A percentile compares a stretch with the other conserved stretches of the same genome.
These are phyloP conservation scores for Arctostaphylos glauca DNA, from an alignment of 148 eudicot species.

Conservation along the genomic window DNA sequence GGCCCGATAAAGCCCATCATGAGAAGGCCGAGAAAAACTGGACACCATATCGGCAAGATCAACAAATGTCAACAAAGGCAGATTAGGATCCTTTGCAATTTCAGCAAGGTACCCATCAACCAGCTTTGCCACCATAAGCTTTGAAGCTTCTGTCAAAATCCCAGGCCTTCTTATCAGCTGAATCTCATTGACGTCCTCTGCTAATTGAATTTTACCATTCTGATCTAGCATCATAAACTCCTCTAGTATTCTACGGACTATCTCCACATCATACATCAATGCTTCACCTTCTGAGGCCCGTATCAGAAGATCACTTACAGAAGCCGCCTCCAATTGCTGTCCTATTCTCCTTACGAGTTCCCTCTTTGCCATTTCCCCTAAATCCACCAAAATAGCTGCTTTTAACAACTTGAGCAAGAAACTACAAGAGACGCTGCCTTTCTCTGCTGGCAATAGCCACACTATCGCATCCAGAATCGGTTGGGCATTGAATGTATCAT, in stretches of 20 bases:
- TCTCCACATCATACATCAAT: slow-evolving; percentile 53
- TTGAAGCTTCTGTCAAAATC: slow-evolving; percentile 85
- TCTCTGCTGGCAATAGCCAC: slow-evolving; percentile 71
- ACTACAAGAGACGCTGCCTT: slow-evolving; percentile 72
- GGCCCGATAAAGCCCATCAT: slow-evolving; percentile 89
- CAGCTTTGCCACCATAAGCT: slow-evolving; percentile 89
- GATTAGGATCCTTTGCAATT: slow-evolving; percentile 73
- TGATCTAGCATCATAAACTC: slow-evolving; percentile 61
- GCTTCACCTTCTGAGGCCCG: slow-evolving; percentile 45
- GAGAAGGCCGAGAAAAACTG: slow-evolving; percentile 63
- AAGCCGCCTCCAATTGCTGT: slow-evolving; percentile 84
- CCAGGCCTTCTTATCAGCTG: slow-evolving; percentile 39
- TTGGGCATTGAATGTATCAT: slow-evolving; percentile 32
- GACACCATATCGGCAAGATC: slow-evolving; percentile 78
- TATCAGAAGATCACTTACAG: slow-evolving; percentile 68
- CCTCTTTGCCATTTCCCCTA: slow-evolving; percentile 42
- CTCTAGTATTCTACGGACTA: slow-evolving; percentile 53
- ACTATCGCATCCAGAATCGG: slow-evolving; percentile 55
- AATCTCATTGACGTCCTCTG: slow-evolving; percentile 37
- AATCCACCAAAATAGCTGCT: slow-evolving; percentile 51
- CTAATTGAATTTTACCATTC: slow-evolving; percentile 34
- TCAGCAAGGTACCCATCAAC: slow-evolving; percentile 78
- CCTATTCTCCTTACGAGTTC: slow-evolving; percentile 66
- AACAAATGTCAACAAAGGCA: slow-evolving; percentile 54
- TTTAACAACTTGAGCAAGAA: slow-evolving; percentile 82